Base-by-base conservation (phyloP, 1,284 basidiomycete genomes). In the Cutaneotrichosporon dermatis region DNA sequence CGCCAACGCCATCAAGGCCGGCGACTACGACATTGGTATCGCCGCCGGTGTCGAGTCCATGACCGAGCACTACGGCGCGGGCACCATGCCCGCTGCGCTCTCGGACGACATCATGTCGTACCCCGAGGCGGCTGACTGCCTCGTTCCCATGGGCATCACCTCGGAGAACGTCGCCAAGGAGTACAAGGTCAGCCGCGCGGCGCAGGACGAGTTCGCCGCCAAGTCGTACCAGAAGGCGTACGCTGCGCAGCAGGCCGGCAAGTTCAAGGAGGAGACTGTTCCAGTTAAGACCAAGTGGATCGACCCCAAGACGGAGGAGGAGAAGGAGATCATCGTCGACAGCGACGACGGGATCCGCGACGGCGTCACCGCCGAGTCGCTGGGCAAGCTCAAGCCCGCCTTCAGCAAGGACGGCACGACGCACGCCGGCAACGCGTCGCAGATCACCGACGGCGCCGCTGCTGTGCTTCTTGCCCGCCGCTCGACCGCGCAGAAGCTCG, bases 381-480 rank as follows among this genome's bases (percentile, higher is more conserved):
- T 99, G 58, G 78, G 80, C 57, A 98, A 96, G 83, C 84, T 99
- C 71, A 98, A 95, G 82, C 92, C 95, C 8, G 90, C 92, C 6
- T 99, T 99, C 80, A 79, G 81, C 61, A 88, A 90, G 80, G 85
- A 87, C 44, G 96, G 96, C n/a, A 80, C 83, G 15, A 97, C 96
- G 2, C 92, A 96, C 74, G 96, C 95, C 51, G 83, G 83, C 51
- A 97, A 94, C 77, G 91, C 93, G 2, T 93, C 89, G 33, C 94
- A 97, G 76, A 86, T 99, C 51, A 93, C 92, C n/a, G 96, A 99
- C 72, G 95, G 95, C 63, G 95, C 95, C 25, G 92, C 94, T 51
- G 94, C 94, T 0, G 93, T 98, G 52, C 80, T 99, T 57, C 86
- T 98, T 59, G 84, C 91, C 40, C 85, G 92, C 62, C 86, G 95